phyloP scores from a whole-genome alignment of 768 basidiomycete species.

The Clitopilus passeckerianus region DNA sequence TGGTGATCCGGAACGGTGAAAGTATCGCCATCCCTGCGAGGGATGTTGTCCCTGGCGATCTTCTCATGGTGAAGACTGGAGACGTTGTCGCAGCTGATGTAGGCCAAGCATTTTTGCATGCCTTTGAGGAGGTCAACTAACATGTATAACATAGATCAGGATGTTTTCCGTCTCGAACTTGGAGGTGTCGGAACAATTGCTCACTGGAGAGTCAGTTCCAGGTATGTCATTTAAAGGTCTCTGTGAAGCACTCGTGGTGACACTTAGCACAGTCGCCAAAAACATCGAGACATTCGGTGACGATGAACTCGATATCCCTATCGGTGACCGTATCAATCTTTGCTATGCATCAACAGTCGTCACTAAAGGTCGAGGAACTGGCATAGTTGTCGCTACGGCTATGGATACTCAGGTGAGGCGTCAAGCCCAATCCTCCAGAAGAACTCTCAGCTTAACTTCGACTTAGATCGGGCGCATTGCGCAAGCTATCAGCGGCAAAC shows the following conservation, averaged over 20 bases:
- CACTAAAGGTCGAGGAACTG: conserved; percentile 44
- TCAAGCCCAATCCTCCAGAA: background rate
- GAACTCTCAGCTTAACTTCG: background rate
- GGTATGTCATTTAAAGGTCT: conserved; percentile 15
- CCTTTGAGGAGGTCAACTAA: background rate
- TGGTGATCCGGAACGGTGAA: conserved; percentile 37
- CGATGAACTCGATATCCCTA: conserved; percentile 27
- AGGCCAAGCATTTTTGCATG: conserved; percentile 2
- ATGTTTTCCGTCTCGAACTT: conserved; percentile 40
- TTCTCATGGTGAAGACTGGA: conserved; percentile 33
- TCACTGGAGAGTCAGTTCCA: conserved; percentile 50
- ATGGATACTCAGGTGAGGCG: conserved; percentile 47
- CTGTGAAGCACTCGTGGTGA: background rate
- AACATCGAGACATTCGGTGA: conserved; percentile 22
- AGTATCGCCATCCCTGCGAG: conserved; percentile 33
- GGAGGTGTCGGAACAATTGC: conserved; percentile 44
- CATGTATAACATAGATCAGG: conserved; percentile 22
- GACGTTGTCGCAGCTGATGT: conserved; percentile 43
- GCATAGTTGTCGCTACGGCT: conserved; percentile 42
- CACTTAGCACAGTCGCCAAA: conserved; percentile 28
- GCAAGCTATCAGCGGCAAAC: conserved; percentile 24
- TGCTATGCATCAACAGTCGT: conserved; percentile 38
- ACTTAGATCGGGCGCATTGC: conserved; percentile 33
- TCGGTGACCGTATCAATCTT: conserved; percentile 39
- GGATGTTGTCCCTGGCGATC: conserved; percentile 37